Evolutionary conservation across 208 protist species (phyloP).

Genomic region (Crithidia fasciculata): DNA sequence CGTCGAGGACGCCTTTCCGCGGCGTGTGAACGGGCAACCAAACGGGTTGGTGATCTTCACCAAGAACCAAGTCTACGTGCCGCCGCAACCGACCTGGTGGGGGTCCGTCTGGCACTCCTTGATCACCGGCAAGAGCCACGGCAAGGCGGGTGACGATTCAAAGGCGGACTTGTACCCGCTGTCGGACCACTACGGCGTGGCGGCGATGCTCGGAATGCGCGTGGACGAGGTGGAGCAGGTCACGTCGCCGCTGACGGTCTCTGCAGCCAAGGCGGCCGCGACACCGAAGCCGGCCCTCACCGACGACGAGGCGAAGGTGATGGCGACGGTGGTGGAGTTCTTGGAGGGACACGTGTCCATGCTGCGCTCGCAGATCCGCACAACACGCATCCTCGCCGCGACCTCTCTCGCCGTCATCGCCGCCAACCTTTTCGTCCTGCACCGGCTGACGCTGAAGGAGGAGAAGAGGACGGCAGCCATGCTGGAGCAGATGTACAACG

Average conservation of each 20-base stretch:
- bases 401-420: slow-evolving; percentile 34
- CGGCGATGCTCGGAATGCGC: slow-evolving; percentile 52
- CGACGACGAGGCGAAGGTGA: slow-evolving; percentile 48
- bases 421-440: slow-evolving; percentile 40
- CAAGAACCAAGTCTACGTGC: slow-evolving; percentile 51
- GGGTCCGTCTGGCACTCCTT: slow-evolving; percentile 27
- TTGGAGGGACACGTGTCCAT: slow-evolving; percentile 47
- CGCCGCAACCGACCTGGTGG: slow-evolving; percentile 24
- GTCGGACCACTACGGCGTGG: slow-evolving; percentile 91
- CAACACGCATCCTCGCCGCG: slow-evolving; percentile 44
- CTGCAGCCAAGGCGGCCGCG: neutral
- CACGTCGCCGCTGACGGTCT: neutral
- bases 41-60: slow-evolving; percentile 83
- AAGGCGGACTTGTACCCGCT: slow-evolving; percentile 48
- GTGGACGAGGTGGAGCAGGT: slow-evolving; percentile 14
- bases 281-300: slow-evolving; percentile 17
- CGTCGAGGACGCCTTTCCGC: slow-evolving; percentile 44
- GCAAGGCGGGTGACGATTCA: neutral
- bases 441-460: slow-evolving; percentile 22
- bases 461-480: slow-evolving; percentile 38
- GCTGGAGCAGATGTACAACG: slow-evolving; percentile 50
- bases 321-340: slow-evolving; percentile 46
- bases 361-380: slow-evolving; percentile 46
- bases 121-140: slow-evolving; percentile 15
- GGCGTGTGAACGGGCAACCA: slow-evolving; percentile 37